These are phyloP conservation scores for Helicostylum pulchrum DNA, from an alignment of 192 early-diverging fungal species.

Conservation along the genomic window DNA sequence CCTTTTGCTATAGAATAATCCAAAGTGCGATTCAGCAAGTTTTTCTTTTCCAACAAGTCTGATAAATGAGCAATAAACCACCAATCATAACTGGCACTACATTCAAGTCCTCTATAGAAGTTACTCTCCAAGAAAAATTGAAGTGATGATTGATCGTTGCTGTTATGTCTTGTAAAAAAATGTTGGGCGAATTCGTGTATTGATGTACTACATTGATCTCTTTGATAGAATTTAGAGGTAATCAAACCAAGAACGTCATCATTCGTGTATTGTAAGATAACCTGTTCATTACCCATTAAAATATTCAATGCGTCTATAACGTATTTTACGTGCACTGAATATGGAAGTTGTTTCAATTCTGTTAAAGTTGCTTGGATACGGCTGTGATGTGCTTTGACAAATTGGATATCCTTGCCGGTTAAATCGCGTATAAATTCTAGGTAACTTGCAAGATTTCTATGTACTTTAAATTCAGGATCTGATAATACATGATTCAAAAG, in stretches of 20 bases:
- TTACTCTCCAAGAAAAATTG: not conserved
- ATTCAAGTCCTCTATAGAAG: not conserved
- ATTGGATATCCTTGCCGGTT: too few species aligned
- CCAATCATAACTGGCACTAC: conserved; percentile 1
- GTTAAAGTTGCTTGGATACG: too few species aligned
- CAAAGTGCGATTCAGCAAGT: not conserved
- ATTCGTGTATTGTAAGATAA: not conserved
- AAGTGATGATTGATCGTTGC: not conserved
- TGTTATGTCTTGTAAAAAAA: not conserved
- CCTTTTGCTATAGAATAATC: not conserved
- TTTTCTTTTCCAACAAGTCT: not conserved
- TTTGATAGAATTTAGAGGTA: not conserved
- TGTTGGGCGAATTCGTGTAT: not conserved
- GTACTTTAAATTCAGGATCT: too few species aligned
- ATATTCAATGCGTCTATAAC: not conserved
- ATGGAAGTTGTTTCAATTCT: too few species aligned
- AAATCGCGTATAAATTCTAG: too few species aligned
- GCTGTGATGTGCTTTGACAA: too few species aligned
- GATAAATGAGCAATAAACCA: conserved; percentile 2
- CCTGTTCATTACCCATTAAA: not conserved
- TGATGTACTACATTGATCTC: not conserved
- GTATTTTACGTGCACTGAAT: too few species aligned
- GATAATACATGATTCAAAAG: not conserved
- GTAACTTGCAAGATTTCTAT: too few species aligned
- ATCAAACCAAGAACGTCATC: not conserved